These are phyloP conservation scores for Aphanomyces astaci DNA, from an alignment of 352 stramenopile species.

Conservation along the genomic window DNA sequence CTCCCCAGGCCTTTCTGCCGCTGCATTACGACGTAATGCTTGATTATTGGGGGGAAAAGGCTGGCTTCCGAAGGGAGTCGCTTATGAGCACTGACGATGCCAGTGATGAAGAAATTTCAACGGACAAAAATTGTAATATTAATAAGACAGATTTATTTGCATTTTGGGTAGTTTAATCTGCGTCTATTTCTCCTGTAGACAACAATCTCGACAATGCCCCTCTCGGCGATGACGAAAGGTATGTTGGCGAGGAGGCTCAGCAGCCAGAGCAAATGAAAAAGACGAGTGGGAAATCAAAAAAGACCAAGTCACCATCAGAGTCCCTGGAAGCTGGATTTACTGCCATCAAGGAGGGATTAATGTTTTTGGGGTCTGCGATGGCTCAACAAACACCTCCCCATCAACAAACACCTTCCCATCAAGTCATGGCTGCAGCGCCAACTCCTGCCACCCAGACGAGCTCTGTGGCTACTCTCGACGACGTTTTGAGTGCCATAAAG, in stretches of 20 bases:
- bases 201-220: neutral
- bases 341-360: too few relatives aligned
- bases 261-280: neutral
- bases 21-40: neutral
- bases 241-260: neutral
- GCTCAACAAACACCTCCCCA: too few relatives aligned
- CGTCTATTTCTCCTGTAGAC: neutral
- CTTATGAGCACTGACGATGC: neutral
- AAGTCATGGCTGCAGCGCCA: too few relatives aligned
- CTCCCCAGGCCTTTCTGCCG: neutral
- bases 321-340: too few relatives aligned
- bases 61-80: neutral
- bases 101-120: neutral
- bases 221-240: neutral
- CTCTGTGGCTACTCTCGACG: too few relatives aligned
- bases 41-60: conserved; percentile 2
- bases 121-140: neutral
- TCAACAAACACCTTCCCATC: too few relatives aligned
- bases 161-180: too few relatives aligned
- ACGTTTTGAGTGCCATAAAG: too few relatives aligned
- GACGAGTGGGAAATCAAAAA: neutral
- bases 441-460: too few relatives aligned
- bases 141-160: too few relatives aligned
- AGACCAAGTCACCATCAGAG: too few relatives aligned
- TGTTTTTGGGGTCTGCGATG: too few relatives aligned